Evolutionary conservation across 768 basidiomycete species (phyloP), one percentile per base, ranked within the genome.

Genomic region (Hortiboletus campestris): DNA sequence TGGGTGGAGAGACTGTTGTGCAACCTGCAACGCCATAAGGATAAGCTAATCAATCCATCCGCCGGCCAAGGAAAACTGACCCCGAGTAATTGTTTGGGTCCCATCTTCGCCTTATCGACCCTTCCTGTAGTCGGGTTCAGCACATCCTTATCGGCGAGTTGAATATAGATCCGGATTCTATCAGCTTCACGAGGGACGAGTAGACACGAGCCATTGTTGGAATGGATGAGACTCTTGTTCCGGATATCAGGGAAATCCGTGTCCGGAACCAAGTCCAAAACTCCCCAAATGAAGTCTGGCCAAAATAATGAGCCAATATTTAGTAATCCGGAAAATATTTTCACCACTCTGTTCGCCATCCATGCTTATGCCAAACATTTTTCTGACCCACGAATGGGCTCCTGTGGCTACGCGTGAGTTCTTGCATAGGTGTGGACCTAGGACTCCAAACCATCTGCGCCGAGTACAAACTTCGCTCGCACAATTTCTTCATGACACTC

Each of bases 311-410:
- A 58, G 32, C 13, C n/a, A 13, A 10, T 0, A 9, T 20, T 13
- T n/a, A 25, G 2, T 20, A 12, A 47, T 29, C 6, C 1, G 16
- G 17, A 6, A 13, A 32, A 29, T 17, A 2, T 50, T 57, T 51
- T 63, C 57, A 70, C 79, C 76, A 13, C 67, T 78, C 57, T 89
- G 85, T 67, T 91, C 88, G 7, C 91, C 91, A 56, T 90, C 82
- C 88, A 92, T 87, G 5, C 72, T 64, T 48, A 92, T 85, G 10
- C 77, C 76, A 10, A 89, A 73, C 0, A 71, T 53, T 56, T 88
- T 89, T 25, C 91, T 80, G 22, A 92, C 87, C 88, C 89, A 91
- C 12, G 88, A 91, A 70, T 91, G 89, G 0, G 89, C 89, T 6
- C 88, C 86, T 88, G 62, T 41, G 42, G 14, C 45, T 17, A 29